Percentiles rank a stretch among this genome's conserved stretches.
Conservation (phyloP, 441 rosid species). For the Iberis amara region DNA sequence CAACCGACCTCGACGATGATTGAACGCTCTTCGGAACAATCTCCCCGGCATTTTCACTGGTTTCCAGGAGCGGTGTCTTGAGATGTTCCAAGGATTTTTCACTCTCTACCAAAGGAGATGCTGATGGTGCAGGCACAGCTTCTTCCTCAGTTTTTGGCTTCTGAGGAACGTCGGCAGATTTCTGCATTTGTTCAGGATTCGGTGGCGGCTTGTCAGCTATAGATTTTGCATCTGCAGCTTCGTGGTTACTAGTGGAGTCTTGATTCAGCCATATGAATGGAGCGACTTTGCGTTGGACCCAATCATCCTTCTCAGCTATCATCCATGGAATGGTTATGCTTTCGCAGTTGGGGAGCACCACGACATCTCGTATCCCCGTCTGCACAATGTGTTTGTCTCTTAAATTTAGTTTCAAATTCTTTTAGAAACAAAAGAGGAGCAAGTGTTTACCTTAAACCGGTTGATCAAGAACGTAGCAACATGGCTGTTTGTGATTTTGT, state of each 20-base stretch:
- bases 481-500: conserved; percentile 62
- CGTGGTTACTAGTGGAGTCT: conserved; percentile 44
- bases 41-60: conserved; percentile 26
- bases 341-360: conserved; percentile 93
- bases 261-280: conserved; percentile 83
- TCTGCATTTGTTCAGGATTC: conserved; percentile 31
- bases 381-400: conserved; percentile 29
- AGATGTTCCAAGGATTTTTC: conserved; percentile 48
- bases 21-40: conserved; percentile 25
- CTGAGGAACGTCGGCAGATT: conserved; percentile 26
- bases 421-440: background rate
- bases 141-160: conserved; percentile 26
- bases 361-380: conserved; percentile 60
- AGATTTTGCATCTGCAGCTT: conserved; percentile 39
- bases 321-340: conserved; percentile 71
- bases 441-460: conserved; percentile 68
- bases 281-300: conserved; percentile 70
- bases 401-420: background rate
- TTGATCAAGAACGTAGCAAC: conserved; percentile 63
- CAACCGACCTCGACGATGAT: conserved; percentile 27
- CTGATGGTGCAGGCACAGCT: conserved; percentile 14
- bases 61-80: conserved; percentile 44
- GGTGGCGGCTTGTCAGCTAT: conserved; percentile 33
- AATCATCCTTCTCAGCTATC: conserved; percentile 85
- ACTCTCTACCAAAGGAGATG: conserved; percentile 26